Evolutionary conservation across 305 asterid species (phyloP).

Genomic region (Coffea humblotiana): DNA sequence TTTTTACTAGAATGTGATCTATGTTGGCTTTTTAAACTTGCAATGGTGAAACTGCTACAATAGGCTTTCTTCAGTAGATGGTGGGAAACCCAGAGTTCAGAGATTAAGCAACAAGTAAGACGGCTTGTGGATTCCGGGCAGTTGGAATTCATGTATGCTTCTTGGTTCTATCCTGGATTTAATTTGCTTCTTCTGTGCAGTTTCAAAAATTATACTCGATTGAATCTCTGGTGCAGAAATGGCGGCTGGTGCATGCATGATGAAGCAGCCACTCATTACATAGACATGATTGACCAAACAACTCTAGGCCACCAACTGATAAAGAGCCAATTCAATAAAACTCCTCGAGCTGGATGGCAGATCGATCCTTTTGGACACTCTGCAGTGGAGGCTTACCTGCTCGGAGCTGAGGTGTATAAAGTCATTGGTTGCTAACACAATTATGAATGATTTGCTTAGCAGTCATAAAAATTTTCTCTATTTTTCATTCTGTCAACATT

Average conservation of each 20-base stretch:
- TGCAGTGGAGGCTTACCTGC: slow-evolving; percentile 84
- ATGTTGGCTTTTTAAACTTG: neutral
- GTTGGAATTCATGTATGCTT: slow-evolving; percentile 80
- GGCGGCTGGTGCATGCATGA: slow-evolving; percentile 99
- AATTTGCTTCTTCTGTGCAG: neutral
- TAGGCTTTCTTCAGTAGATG: slow-evolving; percentile 83
- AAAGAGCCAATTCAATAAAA: slow-evolving; percentile 60
- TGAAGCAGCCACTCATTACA: slow-evolving; percentile 75
- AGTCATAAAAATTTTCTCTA: slow-evolving; percentile 3
- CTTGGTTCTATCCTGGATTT: slow-evolving; percentile 5
- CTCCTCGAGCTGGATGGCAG: slow-evolving; percentile 97
- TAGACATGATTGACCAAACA: slow-evolving; percentile 94
- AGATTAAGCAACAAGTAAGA: slow-evolving; percentile 50
- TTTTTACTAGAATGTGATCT: neutral
- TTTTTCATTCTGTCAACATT: neutral
- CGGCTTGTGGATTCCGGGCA: slow-evolving; percentile 63
- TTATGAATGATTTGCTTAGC: neutral
- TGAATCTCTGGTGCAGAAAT: slow-evolving; percentile 47
- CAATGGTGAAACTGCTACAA: neutral
- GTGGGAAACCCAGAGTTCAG: slow-evolving; percentile 71
- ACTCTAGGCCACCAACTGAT: slow-evolving; percentile 77
- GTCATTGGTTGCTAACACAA: neutral
- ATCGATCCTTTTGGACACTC: slow-evolving; percentile 95
- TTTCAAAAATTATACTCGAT: neutral
- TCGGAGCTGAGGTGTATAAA: slow-evolving; percentile 62